Conservation (phyloP, 2,329 filamentous ascomycete genomes). For the Aspergillus neotritici region DNA sequence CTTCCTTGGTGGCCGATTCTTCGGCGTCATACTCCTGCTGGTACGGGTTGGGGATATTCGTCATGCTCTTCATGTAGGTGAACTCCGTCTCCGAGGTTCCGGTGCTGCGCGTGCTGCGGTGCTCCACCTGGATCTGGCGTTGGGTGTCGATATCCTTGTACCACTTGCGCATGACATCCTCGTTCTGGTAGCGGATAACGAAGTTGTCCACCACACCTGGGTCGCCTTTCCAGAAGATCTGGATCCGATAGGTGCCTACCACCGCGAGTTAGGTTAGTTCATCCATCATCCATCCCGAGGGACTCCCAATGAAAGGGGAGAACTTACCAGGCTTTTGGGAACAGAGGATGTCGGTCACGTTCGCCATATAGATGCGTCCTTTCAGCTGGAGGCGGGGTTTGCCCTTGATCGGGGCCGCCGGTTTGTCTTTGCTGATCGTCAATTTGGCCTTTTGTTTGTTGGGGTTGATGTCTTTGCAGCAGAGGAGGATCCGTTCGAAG, state of each 20-base stretch:
- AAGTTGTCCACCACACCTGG: slow-evolving; percentile 95
- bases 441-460: slow-evolving; percentile 70
- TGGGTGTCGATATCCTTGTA: slow-evolving; percentile 71
- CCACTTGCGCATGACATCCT: slow-evolving; percentile 93
- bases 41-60: slow-evolving; percentile 75
- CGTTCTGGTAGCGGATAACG: slow-evolving; percentile 84
- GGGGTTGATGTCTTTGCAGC: slow-evolving; percentile 89
- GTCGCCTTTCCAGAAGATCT: slow-evolving; percentile 98
- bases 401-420: slow-evolving; percentile 61
- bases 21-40: slow-evolving; percentile 54
- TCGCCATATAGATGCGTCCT: slow-evolving; percentile 97
- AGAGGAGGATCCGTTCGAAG: slow-evolving; percentile 90
- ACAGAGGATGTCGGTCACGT: slow-evolving; percentile 90
- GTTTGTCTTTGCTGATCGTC: slow-evolving; percentile 63
- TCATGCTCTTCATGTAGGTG: slow-evolving; percentile 67
- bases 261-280: not conserved
- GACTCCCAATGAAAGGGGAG: too few relatives aligned
- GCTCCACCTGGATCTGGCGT: slow-evolving; percentile 53
- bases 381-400: slow-evolving; percentile 82
- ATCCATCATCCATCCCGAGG: slow-evolving; percentile 5
- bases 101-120: slow-evolving; percentile 47
- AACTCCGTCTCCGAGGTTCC: slow-evolving; percentile 66
- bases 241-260: slow-evolving; percentile 82
- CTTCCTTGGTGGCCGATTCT: slow-evolving; percentile 41
- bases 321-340: slow-evolving; percentile 75